Percentiles rank a stretch among this genome's conserved stretches.
phyloP scores from a whole-genome alignment of 148 eudicot species.

The Chenopodium quinoa region DNA sequence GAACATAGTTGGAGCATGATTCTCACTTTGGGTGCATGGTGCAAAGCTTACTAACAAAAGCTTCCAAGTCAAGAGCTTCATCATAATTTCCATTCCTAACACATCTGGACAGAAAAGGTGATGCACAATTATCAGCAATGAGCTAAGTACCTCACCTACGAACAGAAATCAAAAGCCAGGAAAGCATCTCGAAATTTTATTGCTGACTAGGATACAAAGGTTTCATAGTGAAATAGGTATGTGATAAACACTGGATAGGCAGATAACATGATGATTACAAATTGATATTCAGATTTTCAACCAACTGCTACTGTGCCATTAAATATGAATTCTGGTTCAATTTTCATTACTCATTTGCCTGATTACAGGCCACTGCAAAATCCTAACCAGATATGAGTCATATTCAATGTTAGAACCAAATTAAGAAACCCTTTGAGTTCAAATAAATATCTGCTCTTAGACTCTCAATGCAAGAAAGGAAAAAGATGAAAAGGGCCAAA shows the following conservation, averaged over 20 bases:
- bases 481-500: not conserved
- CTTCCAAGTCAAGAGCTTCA: slow-evolving; percentile 96
- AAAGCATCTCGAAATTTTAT: not conserved
- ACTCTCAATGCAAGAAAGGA: not conserved
- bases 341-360: not conserved
- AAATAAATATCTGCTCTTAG: not conserved
- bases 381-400: not conserved
- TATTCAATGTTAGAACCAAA: not conserved
- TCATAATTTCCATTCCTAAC: slow-evolving; percentile 97
- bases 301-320: not conserved
- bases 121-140: slow-evolving; percentile 6
- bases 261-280: not conserved
- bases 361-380: not conserved
- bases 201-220: not conserved
- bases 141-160: not conserved
- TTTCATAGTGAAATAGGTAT: not conserved
- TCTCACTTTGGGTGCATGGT: slow-evolving; percentile 98
- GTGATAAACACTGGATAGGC: not conserved
- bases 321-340: not conserved
- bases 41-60: slow-evolving; percentile 84
- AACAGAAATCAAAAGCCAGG: not conserved
- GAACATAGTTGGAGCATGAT: slow-evolving; percentile 18
- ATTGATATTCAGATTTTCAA: not conserved
- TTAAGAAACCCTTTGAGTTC: slow-evolving; percentile 5
- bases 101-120: slow-evolving; percentile 49